phyloP scores from a whole-genome alignment of 371 early-diverging fungal species.

The Phascolomyces articulosus region DNA sequence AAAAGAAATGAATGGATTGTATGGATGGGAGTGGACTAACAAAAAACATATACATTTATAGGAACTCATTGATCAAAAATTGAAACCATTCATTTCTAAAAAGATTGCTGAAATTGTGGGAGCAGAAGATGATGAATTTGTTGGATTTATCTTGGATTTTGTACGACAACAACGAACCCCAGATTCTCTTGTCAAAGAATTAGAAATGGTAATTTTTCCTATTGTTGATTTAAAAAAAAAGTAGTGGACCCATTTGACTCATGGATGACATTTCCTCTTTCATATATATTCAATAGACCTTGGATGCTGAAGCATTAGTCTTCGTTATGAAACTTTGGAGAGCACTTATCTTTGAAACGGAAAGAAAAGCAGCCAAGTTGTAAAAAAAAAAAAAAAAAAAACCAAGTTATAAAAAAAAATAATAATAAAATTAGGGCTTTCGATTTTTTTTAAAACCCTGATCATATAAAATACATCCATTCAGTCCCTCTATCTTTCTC shows the following conservation, averaged over 20 bases:
- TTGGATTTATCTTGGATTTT: conserved; percentile 70
- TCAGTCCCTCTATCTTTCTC: neutral
- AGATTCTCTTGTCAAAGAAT: conserved; percentile 64
- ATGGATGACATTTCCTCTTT: too few species aligned
- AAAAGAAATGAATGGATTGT: too few species aligned
- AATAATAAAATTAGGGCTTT: too few species aligned
- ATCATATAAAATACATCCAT: too few species aligned
- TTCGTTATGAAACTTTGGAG: conserved; percentile 88
- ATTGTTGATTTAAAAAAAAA: neutral
- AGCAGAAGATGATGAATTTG: conserved; percentile 73
- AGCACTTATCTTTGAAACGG: conserved; percentile 85
- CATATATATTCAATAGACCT: conserved; percentile 49
- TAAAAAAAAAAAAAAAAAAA: neutral
- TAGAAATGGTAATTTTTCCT: conserved; percentile 61
- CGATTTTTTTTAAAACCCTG: neutral
- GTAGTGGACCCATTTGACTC: neutral
- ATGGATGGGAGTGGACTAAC: too few species aligned
- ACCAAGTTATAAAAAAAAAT: too few species aligned
- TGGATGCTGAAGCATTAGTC: conserved; percentile 81
- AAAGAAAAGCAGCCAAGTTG: conserved; percentile 48
- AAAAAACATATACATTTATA: conserved; percentile 12
- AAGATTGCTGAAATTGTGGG: conserved; percentile 80
- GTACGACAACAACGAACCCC: conserved; percentile 56
- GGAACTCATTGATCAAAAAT: conserved; percentile 61
- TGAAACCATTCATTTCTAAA: conserved; percentile 76